Base-by-base conservation (phyloP, 805 yeast genomes). In the Yarrowia sp. region DNA sequence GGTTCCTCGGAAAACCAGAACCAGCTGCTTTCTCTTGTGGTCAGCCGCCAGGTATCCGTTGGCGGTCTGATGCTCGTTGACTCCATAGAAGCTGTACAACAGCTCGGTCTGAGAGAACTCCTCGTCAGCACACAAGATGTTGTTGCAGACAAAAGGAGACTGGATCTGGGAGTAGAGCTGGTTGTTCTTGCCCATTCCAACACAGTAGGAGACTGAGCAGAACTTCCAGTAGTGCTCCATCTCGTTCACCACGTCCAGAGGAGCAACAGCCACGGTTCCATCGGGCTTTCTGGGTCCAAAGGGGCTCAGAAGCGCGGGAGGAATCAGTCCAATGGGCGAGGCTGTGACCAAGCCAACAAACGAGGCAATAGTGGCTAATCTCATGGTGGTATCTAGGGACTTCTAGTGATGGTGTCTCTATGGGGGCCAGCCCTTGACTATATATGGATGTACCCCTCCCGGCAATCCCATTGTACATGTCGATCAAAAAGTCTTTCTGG, bases 181-280 rank as follows among this genome's bases (percentile, higher is more conserved):
- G 41, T 51, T 35, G 41, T 22, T 33, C 10, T 51, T 51, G 8
- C 58, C 58, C 41, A 51, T 51, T 21, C 62, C 62, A 14, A 54
- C 62, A 14, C 62, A 54, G 48, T 54, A 38, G 10, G 62, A 38
- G 2, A 54, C 41, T 7, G 58, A 51, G 21, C 58, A 51, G 41
- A 33, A 51, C 58, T 51, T 51, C 58, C 58, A 51, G 58, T 51
- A 51, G 41, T 51, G 58, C 41, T 51, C 58, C 58, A 51, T 51
- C 21, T 51, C 58, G 41, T n/a, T 8, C 6, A 51, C 41, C 2
- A n/a, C 16, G 32, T 16, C 24, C 21, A 33, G 22, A 16, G 58
- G 41, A 22, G 58, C 58, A 4, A 2, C 4, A 1, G 41, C 58
- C 19, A 51, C 41, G 24, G 58, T 33, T 33, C 58, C 58, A 19